A percentile compares a stretch with the other conserved stretches of the same genome.
phyloP scores from a whole-genome alignment of 192 early-diverging fungal genomes.

The Borealophlyctis nickersoniae region DNA sequence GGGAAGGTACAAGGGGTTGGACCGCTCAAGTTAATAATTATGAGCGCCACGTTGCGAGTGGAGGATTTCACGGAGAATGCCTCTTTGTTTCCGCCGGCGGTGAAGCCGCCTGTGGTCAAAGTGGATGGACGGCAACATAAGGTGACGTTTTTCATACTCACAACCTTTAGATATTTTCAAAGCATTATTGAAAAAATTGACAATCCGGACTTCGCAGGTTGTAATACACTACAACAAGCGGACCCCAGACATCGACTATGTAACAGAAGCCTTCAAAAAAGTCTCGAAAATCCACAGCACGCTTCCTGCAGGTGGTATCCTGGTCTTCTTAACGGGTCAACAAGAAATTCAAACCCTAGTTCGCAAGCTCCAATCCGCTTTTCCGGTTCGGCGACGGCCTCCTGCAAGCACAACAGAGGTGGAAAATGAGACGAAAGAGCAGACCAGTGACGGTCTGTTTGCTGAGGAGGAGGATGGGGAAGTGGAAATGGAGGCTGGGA shows the following conservation, averaged over 20 bases:
- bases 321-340: slow-evolving; percentile 95
- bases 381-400: slow-evolving; percentile 42
- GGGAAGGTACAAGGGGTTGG: slow-evolving; percentile 47
- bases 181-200: too few relatives aligned
- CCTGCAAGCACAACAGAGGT: slow-evolving; percentile 15
- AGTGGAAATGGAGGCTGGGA: slow-evolving; percentile 56
- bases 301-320: slow-evolving; percentile 89
- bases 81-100: slow-evolving; percentile 61
- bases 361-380: slow-evolving; percentile 70
- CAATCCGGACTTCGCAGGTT: slow-evolving; percentile 45
- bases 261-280: slow-evolving; percentile 86
- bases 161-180: not conserved
- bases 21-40: slow-evolving; percentile 93
- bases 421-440: slow-evolving; percentile 1
- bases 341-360: slow-evolving; percentile 83
- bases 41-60: slow-evolving; percentile 97
- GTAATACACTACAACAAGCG: slow-evolving; percentile 88
- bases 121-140: slow-evolving; percentile 91
- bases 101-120: slow-evolving; percentile 78
- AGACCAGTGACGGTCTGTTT: slow-evolving; percentile 34
- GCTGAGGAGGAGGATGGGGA: slow-evolving; percentile 53
- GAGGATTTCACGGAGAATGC: slow-evolving; percentile 90
- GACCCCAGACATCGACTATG: slow-evolving; percentile 85
- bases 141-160: slow-evolving; percentile 38
- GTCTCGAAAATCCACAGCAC: slow-evolving; percentile 88